A percentile compares a stretch with the other conserved stretches of the same genome.
Conservation (phyloP, 306 rosid genomes). For the Sophora flavescens region DNA sequence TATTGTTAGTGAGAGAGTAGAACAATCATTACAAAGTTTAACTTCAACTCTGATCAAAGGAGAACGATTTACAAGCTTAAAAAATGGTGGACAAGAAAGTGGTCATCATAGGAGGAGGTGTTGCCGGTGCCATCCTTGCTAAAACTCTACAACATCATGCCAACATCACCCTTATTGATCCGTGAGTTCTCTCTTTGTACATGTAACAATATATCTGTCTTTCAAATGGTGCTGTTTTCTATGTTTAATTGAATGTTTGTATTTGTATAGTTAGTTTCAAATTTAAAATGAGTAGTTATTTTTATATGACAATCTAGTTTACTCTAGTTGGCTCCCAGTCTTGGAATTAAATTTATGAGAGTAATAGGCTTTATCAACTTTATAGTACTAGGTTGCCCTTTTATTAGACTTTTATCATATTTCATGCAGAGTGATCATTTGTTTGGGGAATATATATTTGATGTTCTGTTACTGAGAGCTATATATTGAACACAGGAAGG, state of each 20-base stretch:
- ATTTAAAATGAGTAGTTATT: not conserved
- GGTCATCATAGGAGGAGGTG: slow-evolving; percentile 86
- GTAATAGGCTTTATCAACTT: too few relatives aligned
- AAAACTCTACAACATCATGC: slow-evolving; percentile 67
- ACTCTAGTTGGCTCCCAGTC: not conserved
- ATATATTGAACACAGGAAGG: slow-evolving; percentile 69
- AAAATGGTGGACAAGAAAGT: slow-evolving; percentile 62
- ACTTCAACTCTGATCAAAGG: slow-evolving; percentile 2
- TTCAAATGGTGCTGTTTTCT: not conserved
- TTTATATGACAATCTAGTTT: not conserved
- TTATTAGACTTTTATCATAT: too few relatives aligned
- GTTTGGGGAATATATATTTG: too few relatives aligned
- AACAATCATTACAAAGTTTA: slow-evolving; percentile 27
- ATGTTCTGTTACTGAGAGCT: too few relatives aligned
- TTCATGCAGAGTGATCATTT: too few relatives aligned
- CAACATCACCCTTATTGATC: slow-evolving; percentile 74
- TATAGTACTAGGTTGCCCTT: too few relatives aligned
- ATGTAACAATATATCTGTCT: not conserved
- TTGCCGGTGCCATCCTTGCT: slow-evolving; percentile 79
- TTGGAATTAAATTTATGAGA: too few relatives aligned
- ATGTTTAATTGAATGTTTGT: slow-evolving; percentile 17
- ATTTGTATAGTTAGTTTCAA: not conserved
- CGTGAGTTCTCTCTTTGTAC: slow-evolving; percentile 53
- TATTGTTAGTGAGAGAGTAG: slow-evolving; percentile 16
- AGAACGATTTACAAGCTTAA: not conserved